Conservation (phyloP, 139 green algal genomes). For the Klebsormidium nitens region DNA sequence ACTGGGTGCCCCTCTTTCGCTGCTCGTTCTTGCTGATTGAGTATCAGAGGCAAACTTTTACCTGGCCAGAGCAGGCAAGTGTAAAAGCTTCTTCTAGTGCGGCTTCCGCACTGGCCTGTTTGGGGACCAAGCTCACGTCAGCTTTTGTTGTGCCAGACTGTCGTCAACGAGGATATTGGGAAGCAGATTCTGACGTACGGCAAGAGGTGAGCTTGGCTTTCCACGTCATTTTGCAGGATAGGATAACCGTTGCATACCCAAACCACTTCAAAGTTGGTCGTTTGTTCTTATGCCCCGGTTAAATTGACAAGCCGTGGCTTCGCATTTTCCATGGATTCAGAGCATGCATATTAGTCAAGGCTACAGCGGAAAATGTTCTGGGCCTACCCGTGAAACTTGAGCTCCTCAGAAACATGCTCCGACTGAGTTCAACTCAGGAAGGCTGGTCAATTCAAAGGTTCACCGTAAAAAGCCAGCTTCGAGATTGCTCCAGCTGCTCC, state of each 20-base stretch:
- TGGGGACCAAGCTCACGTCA: neutral
- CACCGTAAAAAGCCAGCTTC: too few species aligned
- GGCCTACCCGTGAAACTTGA: too few species aligned
- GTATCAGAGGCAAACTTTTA: neutral
- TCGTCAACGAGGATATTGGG: constrained; percentile 83
- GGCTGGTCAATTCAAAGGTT: too few species aligned
- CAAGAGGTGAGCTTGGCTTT: constrained; percentile 25
- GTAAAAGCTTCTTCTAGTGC: neutral
- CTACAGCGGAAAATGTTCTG: neutral
- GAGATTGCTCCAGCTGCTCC: too few species aligned
- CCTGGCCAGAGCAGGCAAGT: neutral
- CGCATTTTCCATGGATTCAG: neutral
- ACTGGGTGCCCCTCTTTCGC: constrained; percentile 10
- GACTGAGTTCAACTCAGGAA: too few species aligned
- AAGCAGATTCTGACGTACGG: constrained; percentile 92
- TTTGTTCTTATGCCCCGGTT: neutral
- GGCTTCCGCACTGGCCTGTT: neutral
- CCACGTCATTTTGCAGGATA: neutral
- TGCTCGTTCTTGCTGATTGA: constrained; percentile 9
- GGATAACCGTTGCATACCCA: neutral
- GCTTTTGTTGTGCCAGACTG: neutral
- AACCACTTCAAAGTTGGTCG: neutral
- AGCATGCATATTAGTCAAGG: too few species aligned
- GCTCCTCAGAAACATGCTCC: too few species aligned
- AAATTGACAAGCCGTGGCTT: neutral